These are phyloP conservation scores for Coemansia reversa DNA, from an alignment of 192 early-diverging fungal genomes.

Conservation along the genomic window DNA sequence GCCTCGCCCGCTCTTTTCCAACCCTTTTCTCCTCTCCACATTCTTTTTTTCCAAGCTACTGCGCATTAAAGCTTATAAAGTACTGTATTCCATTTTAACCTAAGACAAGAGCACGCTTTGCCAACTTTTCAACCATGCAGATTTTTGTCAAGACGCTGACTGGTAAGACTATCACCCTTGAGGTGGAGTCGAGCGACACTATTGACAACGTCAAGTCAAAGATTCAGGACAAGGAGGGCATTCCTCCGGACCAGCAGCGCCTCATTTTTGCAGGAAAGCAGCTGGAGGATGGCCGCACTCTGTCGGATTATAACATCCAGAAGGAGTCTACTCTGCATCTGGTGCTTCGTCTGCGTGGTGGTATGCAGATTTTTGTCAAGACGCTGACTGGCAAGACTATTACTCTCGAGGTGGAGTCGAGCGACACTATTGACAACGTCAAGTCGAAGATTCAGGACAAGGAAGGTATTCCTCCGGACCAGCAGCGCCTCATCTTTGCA, in stretches of 20 bases:
- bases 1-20: too few species aligned
- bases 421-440: conserved; percentile 75
- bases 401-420: conserved; percentile 80
- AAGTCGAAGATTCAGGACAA: conserved; percentile 86
- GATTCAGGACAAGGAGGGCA: conserved; percentile 89
- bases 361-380: conserved; percentile 64
- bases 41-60: conserved; percentile 3
- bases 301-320: conserved; percentile 99
- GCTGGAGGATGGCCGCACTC: conserved; percentile 95
- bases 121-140: conserved; percentile 29
- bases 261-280: too few species aligned
- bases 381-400: conserved; percentile 91
- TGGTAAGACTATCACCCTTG: too few species aligned
- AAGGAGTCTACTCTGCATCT: conserved; percentile 98
- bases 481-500: too few species aligned
- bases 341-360: conserved; percentile 87
- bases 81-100: conserved; percentile 8
- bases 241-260: conserved; percentile 97
- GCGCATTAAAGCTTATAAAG: not conserved
- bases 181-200: conserved; percentile 72
- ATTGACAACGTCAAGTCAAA: conserved; percentile 82
- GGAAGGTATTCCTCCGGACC: conserved; percentile 93
- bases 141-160: conserved; percentile 77
- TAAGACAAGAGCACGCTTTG: not conserved
- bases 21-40: not conserved